phyloP scores from a whole-genome alignment of 345 rosid genomes.

The Durio zibethinus region DNA sequence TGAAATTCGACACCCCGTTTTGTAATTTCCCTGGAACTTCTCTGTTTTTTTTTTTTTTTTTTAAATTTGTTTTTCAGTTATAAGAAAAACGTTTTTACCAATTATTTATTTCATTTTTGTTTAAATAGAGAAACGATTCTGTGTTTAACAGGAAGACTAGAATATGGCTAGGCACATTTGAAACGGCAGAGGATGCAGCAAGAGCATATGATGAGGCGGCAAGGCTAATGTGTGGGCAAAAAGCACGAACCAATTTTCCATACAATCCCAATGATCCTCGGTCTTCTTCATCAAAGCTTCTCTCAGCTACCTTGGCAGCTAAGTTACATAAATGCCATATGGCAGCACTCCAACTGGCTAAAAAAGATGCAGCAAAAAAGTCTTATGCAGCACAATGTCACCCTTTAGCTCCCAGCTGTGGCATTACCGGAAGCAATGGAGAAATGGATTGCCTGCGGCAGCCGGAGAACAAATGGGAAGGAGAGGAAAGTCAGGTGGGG shows the following conservation, averaged over 20 bases:
- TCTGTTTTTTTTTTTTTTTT: background rate
- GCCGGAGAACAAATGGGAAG: slow-evolving; percentile 35
- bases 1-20: slow-evolving; percentile 68
- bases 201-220: slow-evolving; percentile 81
- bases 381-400: slow-evolving; percentile 15
- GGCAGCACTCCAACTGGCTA: slow-evolving; percentile 49
- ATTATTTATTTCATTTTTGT: background rate
- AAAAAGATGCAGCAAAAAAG: slow-evolving; percentile 31
- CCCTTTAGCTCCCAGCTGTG: slow-evolving; percentile 1
- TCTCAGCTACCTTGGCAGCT: slow-evolving; percentile 62
- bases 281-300: slow-evolving; percentile 51
- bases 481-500: slow-evolving; percentile 14
- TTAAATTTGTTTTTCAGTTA: background rate
- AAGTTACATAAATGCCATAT: slow-evolving; percentile 64
- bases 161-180: slow-evolving; percentile 79
- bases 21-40: slow-evolving; percentile 36
- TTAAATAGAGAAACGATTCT: slow-evolving; percentile 10
- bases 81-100: background rate
- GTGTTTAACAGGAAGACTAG: slow-evolving; percentile 58
- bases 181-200: slow-evolving; percentile 78
- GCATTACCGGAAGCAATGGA: slow-evolving; percentile 16
- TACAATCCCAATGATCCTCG: slow-evolving; percentile 53
- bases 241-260: slow-evolving; percentile 61
- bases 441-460: slow-evolving; percentile 20
- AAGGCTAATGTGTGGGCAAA: slow-evolving; percentile 65